Evolutionary conservation across 129 eudicot species (phyloP).

Genomic region (Pseudognaphalium luteoalbum): DNA sequence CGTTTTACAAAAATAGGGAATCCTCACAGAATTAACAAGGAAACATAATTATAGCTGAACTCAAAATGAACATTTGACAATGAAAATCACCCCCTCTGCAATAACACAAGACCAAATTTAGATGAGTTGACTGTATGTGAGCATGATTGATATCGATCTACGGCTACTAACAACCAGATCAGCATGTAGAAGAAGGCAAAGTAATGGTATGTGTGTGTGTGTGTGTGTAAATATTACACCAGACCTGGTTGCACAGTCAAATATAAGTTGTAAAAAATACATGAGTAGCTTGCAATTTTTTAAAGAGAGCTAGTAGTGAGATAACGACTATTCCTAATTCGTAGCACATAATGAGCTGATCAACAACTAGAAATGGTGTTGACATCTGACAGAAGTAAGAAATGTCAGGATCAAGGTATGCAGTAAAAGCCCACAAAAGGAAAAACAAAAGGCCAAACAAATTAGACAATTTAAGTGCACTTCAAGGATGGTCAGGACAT

Average conservation of each 20-base stretch:
- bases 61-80: slow-evolving; percentile 14
- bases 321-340: slow-evolving; percentile 23
- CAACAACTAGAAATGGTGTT: background rate
- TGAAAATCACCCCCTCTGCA: slow-evolving; percentile 28
- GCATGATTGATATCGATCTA: background rate
- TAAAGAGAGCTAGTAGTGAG: slow-evolving; percentile 1
- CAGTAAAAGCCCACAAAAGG: slow-evolving; percentile 1
- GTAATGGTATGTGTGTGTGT: background rate
- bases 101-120: slow-evolving; percentile 15
- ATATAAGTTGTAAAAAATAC: slow-evolving; percentile 6
- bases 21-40: slow-evolving; percentile 22
- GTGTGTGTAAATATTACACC: background rate
- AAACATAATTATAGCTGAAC: slow-evolving; percentile 23
- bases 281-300: slow-evolving; percentile 1
- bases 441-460: slow-evolving; percentile 4
- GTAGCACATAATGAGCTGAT: slow-evolving; percentile 7
- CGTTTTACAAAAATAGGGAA: slow-evolving; percentile 20
- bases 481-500: background rate
- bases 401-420: slow-evolving; percentile 13
- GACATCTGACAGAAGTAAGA: slow-evolving; percentile 19
- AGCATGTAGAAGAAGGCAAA: background rate
- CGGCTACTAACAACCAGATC: slow-evolving; percentile 16
- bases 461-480: background rate
- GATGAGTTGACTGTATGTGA: slow-evolving; percentile 13
- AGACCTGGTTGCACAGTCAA: background rate